A percentile compares a stretch with the other conserved stretches of the same genome.
phyloP scores from a whole-genome alignment of 208 protist species.

The Trypanosoma grayi region DNA sequence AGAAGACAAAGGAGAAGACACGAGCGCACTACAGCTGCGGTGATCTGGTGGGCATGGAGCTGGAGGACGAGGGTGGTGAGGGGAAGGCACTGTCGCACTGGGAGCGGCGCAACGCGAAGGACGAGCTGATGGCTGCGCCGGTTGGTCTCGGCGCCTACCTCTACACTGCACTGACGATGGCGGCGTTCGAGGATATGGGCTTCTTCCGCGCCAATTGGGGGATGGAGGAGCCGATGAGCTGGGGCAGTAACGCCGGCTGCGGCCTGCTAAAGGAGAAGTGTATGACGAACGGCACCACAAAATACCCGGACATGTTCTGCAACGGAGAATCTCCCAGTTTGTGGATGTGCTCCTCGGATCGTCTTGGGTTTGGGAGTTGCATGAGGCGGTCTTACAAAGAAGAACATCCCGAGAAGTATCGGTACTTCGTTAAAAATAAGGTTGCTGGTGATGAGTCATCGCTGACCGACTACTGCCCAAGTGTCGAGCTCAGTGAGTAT shows the following conservation, averaged over 20 bases:
- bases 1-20: constrained; percentile 31
- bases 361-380: too few relatives aligned
- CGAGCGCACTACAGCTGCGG: constrained; percentile 68
- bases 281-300: constrained; percentile 27
- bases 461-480: too few relatives aligned
- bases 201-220: constrained; percentile 74
- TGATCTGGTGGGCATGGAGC: constrained; percentile 49
- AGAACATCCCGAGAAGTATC: too few relatives aligned
- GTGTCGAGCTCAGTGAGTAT: too few relatives aligned
- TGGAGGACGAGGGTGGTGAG: constrained; percentile 68
- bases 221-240: constrained; percentile 67
- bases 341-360: too few relatives aligned
- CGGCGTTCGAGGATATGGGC: constrained; percentile 72
- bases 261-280: constrained; percentile 46
- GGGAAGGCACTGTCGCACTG: constrained; percentile 75
- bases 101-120: constrained; percentile 73
- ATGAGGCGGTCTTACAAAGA: too few relatives aligned
- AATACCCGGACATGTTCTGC: constrained; percentile 58
- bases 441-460: too few relatives aligned
- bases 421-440: constrained; percentile 31
- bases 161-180: constrained; percentile 76
- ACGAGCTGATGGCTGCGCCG: constrained; percentile 82
- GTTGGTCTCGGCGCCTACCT: constrained; percentile 23
- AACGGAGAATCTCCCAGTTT: neutral
- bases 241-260: constrained; percentile 58